Percentiles rank a stretch among this genome's conserved stretches.
Conservation (phyloP, 2,329 filamentous ascomycete genomes). For the Thelonectria blattea region DNA sequence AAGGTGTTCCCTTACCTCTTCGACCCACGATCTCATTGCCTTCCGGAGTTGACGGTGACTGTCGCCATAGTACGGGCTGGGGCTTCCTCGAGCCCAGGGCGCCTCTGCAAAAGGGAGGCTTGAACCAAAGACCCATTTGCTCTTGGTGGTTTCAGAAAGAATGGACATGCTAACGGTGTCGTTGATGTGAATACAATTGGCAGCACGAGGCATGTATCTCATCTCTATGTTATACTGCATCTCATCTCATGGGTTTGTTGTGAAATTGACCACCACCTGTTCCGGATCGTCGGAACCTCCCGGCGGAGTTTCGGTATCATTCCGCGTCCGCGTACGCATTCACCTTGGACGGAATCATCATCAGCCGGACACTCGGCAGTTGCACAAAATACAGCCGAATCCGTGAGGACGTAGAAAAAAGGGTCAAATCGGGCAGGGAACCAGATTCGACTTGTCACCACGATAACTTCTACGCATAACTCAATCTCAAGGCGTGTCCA, state of each 20-base stretch:
- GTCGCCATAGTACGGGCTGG: conserved; percentile 14
- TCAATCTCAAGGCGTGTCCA: neutral
- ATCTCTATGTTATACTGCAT: neutral
- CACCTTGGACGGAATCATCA: neutral
- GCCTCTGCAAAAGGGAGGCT: conserved; percentile 12
- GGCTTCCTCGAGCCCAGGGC: conserved; percentile 15
- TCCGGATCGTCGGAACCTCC: neutral
- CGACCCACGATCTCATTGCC: conserved; percentile 14
- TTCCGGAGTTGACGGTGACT: conserved; percentile 14
- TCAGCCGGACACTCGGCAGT: neutral
- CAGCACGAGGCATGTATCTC: neutral
- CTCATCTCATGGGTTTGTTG: neutral
- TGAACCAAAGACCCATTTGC: conserved; percentile 15
- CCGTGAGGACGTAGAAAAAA: neutral
- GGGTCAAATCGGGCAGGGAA: no score
- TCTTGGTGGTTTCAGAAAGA: conserved; percentile 1
- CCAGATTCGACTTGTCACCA: no score
- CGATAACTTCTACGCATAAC: no score
- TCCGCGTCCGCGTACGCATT: neutral
- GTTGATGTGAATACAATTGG: neutral
- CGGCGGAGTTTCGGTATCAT: neutral
- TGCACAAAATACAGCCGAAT: neutral
- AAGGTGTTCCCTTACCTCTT: neutral
- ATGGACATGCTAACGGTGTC: neutral
- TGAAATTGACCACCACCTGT: neutral